Conservation (phyloP, 495 filamentous ascomycete species). For the Parachaetomium inaequale region DNA sequence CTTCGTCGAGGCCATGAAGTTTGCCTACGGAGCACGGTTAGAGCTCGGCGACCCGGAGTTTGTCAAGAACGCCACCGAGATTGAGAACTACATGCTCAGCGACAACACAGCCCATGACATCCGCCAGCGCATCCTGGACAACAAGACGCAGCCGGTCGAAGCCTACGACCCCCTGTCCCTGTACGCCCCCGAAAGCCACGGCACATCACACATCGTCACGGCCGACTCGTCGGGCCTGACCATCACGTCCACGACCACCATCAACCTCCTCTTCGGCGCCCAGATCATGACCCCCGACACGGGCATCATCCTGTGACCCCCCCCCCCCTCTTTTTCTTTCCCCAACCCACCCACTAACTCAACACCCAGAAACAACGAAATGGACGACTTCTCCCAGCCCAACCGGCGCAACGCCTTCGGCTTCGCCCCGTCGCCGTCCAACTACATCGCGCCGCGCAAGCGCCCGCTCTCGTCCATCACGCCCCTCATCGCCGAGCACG, state of each 20-base stretch:
- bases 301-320: conserved; percentile 53
- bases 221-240: conserved; percentile 67
- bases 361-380: conserved; percentile 66
- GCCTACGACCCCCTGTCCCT: conserved; percentile 61
- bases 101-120: conserved; percentile 54
- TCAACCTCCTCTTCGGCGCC: conserved; percentile 83
- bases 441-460: conserved; percentile 79
- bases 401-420: conserved; percentile 73
- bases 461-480: conserved; percentile 77
- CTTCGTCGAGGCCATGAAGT: conserved; percentile 80
- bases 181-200: conserved; percentile 49
- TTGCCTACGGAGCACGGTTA: conserved; percentile 69
- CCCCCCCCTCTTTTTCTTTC: conserved; percentile 11
- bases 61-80: conserved; percentile 52
- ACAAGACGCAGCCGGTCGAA: conserved; percentile 59
- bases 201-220: conserved; percentile 72
- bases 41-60: conserved; percentile 78
- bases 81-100: conserved; percentile 57
- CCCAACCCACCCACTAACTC: neutral
- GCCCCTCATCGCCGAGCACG: conserved; percentile 65
- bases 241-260: conserved; percentile 70
- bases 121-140: conserved; percentile 65
- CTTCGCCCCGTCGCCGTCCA: conserved; percentile 71
- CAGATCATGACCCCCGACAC: conserved; percentile 76
- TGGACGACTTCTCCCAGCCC: conserved; percentile 90